Conservation (phyloP, 176 grass and related monocot genomes). For the Triticum dicoccoides region DNA sequence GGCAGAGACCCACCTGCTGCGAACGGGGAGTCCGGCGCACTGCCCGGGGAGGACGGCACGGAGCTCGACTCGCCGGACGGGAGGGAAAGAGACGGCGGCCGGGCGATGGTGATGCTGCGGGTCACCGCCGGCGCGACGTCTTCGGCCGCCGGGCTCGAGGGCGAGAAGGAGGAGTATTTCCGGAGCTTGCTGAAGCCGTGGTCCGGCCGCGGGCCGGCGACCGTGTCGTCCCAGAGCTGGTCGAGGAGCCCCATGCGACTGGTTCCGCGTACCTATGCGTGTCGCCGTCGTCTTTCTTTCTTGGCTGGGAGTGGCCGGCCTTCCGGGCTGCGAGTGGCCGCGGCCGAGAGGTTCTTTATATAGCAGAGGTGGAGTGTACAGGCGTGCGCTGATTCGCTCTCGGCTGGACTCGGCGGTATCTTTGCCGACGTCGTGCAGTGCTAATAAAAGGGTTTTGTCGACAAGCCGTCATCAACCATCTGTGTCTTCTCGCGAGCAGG, state of each 20-base stretch:
- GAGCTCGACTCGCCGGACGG: constrained; percentile 36
- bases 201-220: constrained; percentile 76
- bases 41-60: constrained; percentile 55
- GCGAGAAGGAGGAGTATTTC: constrained; percentile 63
- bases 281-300: too few relatives aligned
- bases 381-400: not conserved
- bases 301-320: not conserved
- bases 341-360: constrained; percentile 11
- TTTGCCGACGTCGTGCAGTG: not conserved
- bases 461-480: too few relatives aligned
- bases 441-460: too few relatives aligned
- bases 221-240: constrained; percentile 92
- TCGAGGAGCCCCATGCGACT: constrained; percentile 56
- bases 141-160: not conserved
- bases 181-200: constrained; percentile 76
- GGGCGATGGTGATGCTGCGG: constrained; percentile 61
- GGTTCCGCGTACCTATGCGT: too few relatives aligned
- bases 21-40: constrained; percentile 50
- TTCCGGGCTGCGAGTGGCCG: not conserved
- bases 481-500: too few relatives aligned
- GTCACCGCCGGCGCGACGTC: constrained; percentile 26
- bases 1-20: constrained; percentile 19
- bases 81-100: constrained; percentile 24
- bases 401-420: not conserved
- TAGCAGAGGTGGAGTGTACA: not conserved